phyloP scores from a whole-genome alignment of 2,329 filamentous ascomycete genomes.

The Zymoseptoria tritici region DNA sequence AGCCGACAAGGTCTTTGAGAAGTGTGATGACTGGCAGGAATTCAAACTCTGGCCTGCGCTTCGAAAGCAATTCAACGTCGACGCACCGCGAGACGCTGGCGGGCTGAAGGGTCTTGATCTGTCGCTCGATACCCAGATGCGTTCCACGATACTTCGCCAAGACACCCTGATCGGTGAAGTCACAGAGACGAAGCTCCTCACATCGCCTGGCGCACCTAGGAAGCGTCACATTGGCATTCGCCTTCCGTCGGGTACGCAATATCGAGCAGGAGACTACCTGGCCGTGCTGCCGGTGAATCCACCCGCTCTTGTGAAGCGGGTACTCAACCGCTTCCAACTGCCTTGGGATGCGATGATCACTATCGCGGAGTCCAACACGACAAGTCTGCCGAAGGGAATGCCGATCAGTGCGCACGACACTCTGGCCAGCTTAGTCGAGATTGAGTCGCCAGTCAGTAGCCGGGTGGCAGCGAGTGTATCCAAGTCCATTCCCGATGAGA shows the following conservation, averaged over 20 bases:
- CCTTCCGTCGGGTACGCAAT: conserved; percentile 46
- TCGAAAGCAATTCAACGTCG: conserved; percentile 31
- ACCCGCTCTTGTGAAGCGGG: conserved; percentile 52
- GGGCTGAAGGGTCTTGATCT: conserved; percentile 10
- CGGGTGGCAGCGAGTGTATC: conserved; percentile 46
- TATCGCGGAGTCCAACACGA: conserved; percentile 43
- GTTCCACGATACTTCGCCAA: not conserved
- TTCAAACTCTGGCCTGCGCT: conserved; percentile 48
- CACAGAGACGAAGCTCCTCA: conserved; percentile 46
- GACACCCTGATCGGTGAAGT: conserved; percentile 35
- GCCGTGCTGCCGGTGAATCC: conserved; percentile 59
- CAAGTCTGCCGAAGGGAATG: conserved; percentile 57
- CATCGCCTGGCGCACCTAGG: conserved; percentile 41
- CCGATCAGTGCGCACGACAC: conserved; percentile 57
- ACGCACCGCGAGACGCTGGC: conserved; percentile 6
- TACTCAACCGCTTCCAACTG: conserved; percentile 57
- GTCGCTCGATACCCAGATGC: conserved; percentile 4
- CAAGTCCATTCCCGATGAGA: conserved; percentile 42
- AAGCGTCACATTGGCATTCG: conserved; percentile 50
- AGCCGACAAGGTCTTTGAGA: conserved; percentile 32
- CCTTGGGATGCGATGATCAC: conserved; percentile 55
- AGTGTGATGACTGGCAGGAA: conserved; percentile 63
- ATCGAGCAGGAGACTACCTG: conserved; percentile 69
- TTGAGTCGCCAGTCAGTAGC: conserved; percentile 64
- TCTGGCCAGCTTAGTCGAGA: conserved; percentile 63